phyloP scores from a whole-genome alignment of 2,329 filamentous ascomycete species.

The Aspergillus udagawae region DNA sequence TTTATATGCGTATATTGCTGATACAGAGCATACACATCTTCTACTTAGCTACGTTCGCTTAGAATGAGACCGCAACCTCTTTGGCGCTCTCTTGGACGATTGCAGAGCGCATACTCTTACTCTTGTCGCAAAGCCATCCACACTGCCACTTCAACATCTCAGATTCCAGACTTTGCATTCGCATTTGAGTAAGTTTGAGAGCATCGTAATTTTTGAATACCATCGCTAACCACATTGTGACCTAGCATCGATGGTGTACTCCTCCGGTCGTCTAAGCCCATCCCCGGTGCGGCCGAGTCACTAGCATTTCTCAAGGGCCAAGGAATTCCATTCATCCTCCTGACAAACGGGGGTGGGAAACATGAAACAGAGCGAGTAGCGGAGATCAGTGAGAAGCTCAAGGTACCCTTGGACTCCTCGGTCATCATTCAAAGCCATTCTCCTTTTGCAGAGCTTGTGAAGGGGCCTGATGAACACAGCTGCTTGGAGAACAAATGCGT shows the following conservation, averaged over 20 bases:
- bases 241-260: slow-evolving; percentile 89
- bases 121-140: slow-evolving; percentile 25
- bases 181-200: slow-evolving; percentile 41
- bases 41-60: not conserved
- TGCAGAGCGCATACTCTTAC: slow-evolving; percentile 20
- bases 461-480: slow-evolving; percentile 52
- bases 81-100: slow-evolving; percentile 23
- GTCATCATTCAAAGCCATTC: slow-evolving; percentile 90
- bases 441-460: slow-evolving; percentile 70
- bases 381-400: slow-evolving; percentile 64
- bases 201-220: not conserved
- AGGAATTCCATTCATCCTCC: slow-evolving; percentile 82
- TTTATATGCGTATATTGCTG: not conserved
- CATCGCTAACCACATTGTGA: slow-evolving; percentile 8
- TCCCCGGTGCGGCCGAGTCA: slow-evolving; percentile 72
- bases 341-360: slow-evolving; percentile 93
- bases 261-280: slow-evolving; percentile 71
- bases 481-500: slow-evolving; percentile 63
- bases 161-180: slow-evolving; percentile 41
- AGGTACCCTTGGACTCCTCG: slow-evolving; percentile 59
- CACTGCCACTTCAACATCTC: slow-evolving; percentile 23
- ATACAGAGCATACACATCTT: not conserved
- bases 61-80: slow-evolving; percentile 25
- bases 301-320: slow-evolving; percentile 69
- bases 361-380: slow-evolving; percentile 69